phyloP scores from a whole-genome alignment of 495 filamentous ascomycete genomes.

The Penicillium coffeae region DNA sequence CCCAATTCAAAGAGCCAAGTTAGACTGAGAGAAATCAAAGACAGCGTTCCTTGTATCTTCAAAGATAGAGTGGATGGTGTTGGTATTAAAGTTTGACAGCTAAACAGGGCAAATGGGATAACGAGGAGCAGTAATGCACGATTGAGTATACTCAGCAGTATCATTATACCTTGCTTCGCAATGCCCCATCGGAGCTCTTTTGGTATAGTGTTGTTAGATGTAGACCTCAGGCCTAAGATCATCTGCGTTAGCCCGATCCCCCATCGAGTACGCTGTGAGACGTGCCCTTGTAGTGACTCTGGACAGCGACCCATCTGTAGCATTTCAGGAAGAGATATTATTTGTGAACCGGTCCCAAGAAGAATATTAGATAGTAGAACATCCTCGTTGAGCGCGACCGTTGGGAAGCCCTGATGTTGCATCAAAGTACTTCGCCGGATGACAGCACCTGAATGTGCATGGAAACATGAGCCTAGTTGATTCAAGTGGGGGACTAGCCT shows the following conservation, averaged over 20 bases:
- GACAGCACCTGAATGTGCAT: constrained; percentile 49
- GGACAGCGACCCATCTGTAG: constrained; percentile 53
- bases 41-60: constrained; percentile 17
- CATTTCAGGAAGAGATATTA: constrained; percentile 44
- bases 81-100: constrained; percentile 15
- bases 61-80: neutral
- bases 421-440: constrained; percentile 42
- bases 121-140: constrained; percentile 18
- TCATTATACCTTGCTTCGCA: constrained; percentile 21
- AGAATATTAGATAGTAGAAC: constrained; percentile 44
- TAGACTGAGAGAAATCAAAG: constrained; percentile 10
- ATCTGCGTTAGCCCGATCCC: constrained; percentile 38
- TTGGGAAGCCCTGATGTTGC: constrained; percentile 47
- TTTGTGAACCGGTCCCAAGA: constrained; percentile 39
- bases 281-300: constrained; percentile 41
- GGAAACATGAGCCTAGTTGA: constrained; percentile 19
- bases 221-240: constrained; percentile 16
- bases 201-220: constrained; percentile 9
- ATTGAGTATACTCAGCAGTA: constrained; percentile 18
- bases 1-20: constrained; percentile 27
- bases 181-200: constrained; percentile 22
- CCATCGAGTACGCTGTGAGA: constrained; percentile 50
- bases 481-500: constrained; percentile 32
- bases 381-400: constrained; percentile 49
- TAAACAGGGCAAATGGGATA: constrained; percentile 21